These are phyloP conservation scores for Pyrus hybrid DNA, from an alignment of 331 rosid genomes.

Conservation along the genomic window DNA sequence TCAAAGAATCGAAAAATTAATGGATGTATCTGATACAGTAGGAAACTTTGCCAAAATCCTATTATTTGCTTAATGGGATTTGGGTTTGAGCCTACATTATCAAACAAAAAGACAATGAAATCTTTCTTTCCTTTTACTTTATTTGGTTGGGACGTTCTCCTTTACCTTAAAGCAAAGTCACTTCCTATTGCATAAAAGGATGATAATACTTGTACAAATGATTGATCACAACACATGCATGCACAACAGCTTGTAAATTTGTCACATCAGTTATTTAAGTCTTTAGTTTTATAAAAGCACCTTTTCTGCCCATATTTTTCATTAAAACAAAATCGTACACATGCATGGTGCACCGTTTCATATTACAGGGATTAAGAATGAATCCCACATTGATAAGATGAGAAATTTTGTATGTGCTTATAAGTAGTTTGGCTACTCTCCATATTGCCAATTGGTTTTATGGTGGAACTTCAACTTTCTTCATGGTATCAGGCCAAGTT, in stretches of 20 bases:
- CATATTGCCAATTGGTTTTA: no score
- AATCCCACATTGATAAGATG: no score
- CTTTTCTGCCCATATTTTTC: background rate
- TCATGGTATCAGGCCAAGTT: no score
- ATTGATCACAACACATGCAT: constrained; percentile 1
- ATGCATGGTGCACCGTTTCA: no score
- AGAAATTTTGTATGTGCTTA: no score
- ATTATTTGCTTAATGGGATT: background rate
- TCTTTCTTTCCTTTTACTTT: background rate
- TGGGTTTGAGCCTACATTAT: background rate
- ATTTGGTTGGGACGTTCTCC: background rate
- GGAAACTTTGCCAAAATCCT: background rate
- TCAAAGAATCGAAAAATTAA: background rate
- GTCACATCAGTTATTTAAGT: background rate
- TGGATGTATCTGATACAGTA: background rate
- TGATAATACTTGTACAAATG: background rate
- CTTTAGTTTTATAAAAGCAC: background rate
- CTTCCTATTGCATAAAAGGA: constrained; percentile 1
- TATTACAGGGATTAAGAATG: no score
- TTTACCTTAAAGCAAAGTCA: constrained; percentile 6
- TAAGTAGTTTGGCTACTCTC: no score
- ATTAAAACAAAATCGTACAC: no score
- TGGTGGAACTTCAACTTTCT: no score
- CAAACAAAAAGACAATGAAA: background rate
- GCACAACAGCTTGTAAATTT: background rate